These are phyloP conservation scores for Cryptococcus hybrid DNA, from an alignment of 1,284 basidiomycete species.

Conservation along the genomic window DNA sequence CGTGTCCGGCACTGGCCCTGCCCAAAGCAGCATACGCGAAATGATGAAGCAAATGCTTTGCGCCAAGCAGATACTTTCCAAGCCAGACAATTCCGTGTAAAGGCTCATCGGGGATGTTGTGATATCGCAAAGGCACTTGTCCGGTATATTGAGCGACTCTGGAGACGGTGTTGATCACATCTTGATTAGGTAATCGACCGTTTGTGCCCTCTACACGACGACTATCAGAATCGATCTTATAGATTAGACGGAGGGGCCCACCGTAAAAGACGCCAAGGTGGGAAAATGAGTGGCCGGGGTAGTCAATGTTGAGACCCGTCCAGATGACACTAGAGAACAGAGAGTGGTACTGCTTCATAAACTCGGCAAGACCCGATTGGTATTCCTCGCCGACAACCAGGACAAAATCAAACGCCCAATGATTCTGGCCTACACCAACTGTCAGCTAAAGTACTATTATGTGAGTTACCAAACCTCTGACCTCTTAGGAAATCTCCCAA, in stretches of 20 bases:
- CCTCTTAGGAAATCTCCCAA: constrained; percentile 80
- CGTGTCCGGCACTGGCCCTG: constrained; percentile 50
- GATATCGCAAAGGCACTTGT: constrained; percentile 69
- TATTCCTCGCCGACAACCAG: constrained; percentile 88
- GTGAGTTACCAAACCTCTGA: constrained; percentile 44
- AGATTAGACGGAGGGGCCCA: constrained; percentile 45
- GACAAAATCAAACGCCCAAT: constrained; percentile 92
- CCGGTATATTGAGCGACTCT: constrained; percentile 70
- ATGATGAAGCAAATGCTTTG: constrained; percentile 38
- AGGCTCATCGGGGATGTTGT: constrained; percentile 64
- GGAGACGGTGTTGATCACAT: constrained; percentile 80
- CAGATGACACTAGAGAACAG: constrained; percentile 78
- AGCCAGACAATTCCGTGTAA: not conserved
- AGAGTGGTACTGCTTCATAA: constrained; percentile 79
- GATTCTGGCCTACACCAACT: constrained; percentile 64
- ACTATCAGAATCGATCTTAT: not conserved
- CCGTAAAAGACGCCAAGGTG: constrained; percentile 89
- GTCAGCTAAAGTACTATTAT: not conserved
- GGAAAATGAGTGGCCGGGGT: constrained; percentile 93
- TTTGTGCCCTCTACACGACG: constrained; percentile 79
- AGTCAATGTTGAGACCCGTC: constrained; percentile 93
- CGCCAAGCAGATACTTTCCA: constrained; percentile 23
- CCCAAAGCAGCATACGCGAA: constrained; percentile 43
- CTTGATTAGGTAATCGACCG: constrained; percentile 93
- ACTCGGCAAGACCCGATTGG: constrained; percentile 88